Conservation (phyloP, 176 grass and related monocot genomes). For the Ensete glaucum region DNA sequence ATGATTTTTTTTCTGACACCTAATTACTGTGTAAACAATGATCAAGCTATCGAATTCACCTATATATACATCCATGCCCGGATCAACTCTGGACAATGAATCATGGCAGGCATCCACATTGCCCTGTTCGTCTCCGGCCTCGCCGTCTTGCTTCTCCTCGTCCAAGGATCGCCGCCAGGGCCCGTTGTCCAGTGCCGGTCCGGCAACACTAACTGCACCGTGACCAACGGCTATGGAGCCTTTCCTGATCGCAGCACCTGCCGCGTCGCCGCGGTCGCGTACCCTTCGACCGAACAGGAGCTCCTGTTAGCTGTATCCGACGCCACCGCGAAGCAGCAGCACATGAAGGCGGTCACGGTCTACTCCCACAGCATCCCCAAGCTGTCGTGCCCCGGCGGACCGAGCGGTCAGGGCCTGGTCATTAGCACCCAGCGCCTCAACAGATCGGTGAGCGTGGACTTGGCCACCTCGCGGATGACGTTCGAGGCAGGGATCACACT, state of each 20-base stretch:
- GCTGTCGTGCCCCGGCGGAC: slow-evolving; percentile 16
- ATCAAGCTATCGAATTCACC: too few species aligned
- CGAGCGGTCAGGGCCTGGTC: background rate
- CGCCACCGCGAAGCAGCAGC: slow-evolving; percentile 6
- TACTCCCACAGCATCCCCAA: slow-evolving; percentile 21
- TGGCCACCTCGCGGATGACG: slow-evolving; percentile 14
- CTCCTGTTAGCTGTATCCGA: slow-evolving; percentile 14
- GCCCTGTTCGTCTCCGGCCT: background rate
- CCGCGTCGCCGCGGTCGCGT: slow-evolving; percentile 7
- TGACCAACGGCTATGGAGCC: slow-evolving; percentile 9
- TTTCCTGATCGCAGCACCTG: slow-evolving; percentile 21
- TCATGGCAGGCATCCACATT: background rate
- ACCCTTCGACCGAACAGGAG: slow-evolving; percentile 17
- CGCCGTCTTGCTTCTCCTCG: background rate
- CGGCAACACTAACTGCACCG: slow-evolving; percentile 10
- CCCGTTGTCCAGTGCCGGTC: slow-evolving; percentile 2
- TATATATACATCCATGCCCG: too few species aligned
- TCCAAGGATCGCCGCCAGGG: background rate
- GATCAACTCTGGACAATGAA: too few species aligned
- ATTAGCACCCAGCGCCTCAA: slow-evolving; percentile 16
- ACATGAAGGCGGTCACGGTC: slow-evolving; percentile 12
- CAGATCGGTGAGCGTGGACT: slow-evolving; percentile 21
- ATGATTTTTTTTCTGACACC: too few species aligned
- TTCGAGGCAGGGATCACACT: slow-evolving; percentile 36
- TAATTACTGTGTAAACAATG: too few species aligned